Percentiles rank a stretch among this genome's conserved stretches.
Conservation (phyloP, 2,329 filamentous ascomycete species). For the Phaeomoniella chlamydospora region DNA sequence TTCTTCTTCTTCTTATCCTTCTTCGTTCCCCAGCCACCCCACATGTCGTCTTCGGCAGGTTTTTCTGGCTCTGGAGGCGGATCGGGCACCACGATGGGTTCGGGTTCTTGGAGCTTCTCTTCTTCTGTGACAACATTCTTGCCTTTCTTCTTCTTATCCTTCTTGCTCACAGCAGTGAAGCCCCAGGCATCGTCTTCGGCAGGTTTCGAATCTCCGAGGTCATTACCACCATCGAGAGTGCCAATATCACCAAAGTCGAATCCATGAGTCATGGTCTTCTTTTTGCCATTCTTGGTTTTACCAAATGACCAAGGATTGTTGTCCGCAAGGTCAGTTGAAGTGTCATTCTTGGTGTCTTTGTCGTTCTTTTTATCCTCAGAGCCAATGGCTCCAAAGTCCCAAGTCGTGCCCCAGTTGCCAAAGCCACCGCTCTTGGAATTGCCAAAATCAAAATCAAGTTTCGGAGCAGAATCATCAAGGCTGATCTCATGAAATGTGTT, state of each 20-base stretch:
- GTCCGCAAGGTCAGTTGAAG: constrained; percentile 10
- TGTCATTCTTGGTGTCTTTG: constrained; percentile 12
- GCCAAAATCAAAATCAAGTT: constrained; percentile 39
- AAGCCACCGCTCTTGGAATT: constrained; percentile 27
- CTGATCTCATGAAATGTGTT: constrained; percentile 57
- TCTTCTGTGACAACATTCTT: constrained; percentile 18
- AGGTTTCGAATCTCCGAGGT: constrained; percentile 24
- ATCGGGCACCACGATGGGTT: constrained; percentile 5
- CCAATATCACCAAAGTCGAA: constrained; percentile 31
- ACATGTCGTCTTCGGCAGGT: constrained; percentile 14
- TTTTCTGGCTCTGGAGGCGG: constrained; percentile 12
- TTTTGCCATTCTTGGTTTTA: constrained; percentile 21
- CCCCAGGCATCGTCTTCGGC: constrained; percentile 22
- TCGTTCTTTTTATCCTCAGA: constrained; percentile 16
- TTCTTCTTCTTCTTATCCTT: constrained; percentile 33
- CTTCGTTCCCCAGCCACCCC: constrained; percentile 15
- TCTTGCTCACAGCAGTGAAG: constrained; percentile 23
- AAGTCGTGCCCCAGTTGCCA: constrained; percentile 46
- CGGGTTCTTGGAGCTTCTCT: constrained; percentile 17
- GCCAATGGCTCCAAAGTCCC: constrained; percentile 29
- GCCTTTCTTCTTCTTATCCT: constrained; percentile 32
- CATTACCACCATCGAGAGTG: constrained; percentile 28
- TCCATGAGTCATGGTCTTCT: constrained; percentile 14
- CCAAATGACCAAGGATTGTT: constrained; percentile 25
- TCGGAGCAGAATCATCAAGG: constrained; percentile 44